Evolutionary conservation across 768 basidiomycete genomes (phyloP).

Genomic region (Paxillus ammoniavirescens): DNA sequence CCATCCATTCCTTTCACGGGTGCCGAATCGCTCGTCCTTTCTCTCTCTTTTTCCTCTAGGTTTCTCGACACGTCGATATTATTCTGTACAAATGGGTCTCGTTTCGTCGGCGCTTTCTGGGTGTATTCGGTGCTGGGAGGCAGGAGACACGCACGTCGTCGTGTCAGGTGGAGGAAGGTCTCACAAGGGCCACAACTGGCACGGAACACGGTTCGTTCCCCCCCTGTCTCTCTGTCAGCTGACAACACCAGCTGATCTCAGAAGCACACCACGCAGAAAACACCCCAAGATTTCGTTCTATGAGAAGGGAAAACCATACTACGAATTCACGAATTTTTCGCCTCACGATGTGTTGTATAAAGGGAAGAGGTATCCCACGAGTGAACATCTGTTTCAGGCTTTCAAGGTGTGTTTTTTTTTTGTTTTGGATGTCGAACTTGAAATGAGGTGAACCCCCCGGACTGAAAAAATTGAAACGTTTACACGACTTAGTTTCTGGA

Average conservation of each 20-base stretch:
- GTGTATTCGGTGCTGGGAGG: background rate
- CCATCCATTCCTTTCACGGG: background rate
- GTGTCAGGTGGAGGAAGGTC: background rate
- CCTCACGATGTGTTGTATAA: slow-evolving; percentile 63
- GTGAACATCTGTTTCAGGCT: slow-evolving; percentile 77
- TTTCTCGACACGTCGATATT: background rate
- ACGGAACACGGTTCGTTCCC: background rate
- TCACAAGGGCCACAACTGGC: background rate
- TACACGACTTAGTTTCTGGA: slow-evolving; percentile 49
- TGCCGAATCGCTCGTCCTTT: background rate
- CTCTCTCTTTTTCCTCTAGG: background rate
- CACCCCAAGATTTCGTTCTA: slow-evolving; percentile 52
- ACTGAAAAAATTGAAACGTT: no score
- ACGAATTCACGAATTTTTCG: slow-evolving; percentile 76
- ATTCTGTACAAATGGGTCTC: background rate
- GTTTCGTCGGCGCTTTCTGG: background rate
- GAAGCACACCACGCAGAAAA: background rate
- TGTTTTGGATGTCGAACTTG: background rate
- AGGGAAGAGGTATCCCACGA: slow-evolving; percentile 66
- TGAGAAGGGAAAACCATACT: slow-evolving; percentile 61
- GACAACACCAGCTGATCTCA: no score
- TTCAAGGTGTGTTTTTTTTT: slow-evolving; percentile 50
- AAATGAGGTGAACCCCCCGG: no score
- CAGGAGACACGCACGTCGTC: background rate
- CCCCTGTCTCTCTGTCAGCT: background rate